A percentile compares a stretch with the other conserved stretches of the same genome.
Evolutionary conservation across 306 rosid species (phyloP).

Genomic region (Glycine soja): DNA sequence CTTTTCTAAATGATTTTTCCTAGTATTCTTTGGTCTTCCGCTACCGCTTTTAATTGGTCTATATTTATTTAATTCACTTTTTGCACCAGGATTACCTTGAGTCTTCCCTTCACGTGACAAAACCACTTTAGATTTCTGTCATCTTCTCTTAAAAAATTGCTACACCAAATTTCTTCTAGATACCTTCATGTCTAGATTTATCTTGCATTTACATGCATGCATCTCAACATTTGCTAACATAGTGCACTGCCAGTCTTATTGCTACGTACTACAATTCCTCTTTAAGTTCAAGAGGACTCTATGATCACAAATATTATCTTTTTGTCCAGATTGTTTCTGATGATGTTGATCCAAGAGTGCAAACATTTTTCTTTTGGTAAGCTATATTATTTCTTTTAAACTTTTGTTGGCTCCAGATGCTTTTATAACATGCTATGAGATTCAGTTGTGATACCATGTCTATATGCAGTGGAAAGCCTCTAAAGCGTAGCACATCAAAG

Average conservation of each 20-base stretch:
- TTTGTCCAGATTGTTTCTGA: conserved; percentile 66
- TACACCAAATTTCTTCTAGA: neutral
- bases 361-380: conserved; percentile 72
- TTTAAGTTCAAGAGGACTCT: conserved; percentile 17
- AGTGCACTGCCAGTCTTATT: neutral
- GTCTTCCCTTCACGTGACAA: conserved; percentile 9
- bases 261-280: conserved; percentile 9
- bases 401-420: conserved; percentile 27
- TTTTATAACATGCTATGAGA: conserved; percentile 37
- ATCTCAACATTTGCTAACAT: neutral
- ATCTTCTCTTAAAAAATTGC: neutral
- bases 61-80: conserved; percentile 4
- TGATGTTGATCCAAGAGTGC: conserved; percentile 76
- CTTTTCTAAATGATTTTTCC: neutral
- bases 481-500: conserved; percentile 61
- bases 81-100: neutral
- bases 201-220: neutral
- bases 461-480: conserved; percentile 71
- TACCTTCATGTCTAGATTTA: neutral
- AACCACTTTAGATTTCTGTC: conserved; percentile 6
- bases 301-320: neutral
- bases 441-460: conserved; percentile 38
- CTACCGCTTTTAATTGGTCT: neutral
- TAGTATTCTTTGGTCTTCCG: neutral
- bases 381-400: conserved; percentile 38